phyloP scores from a whole-genome alignment of 805 yeast genomes.

The Ogataea siamensis region DNA sequence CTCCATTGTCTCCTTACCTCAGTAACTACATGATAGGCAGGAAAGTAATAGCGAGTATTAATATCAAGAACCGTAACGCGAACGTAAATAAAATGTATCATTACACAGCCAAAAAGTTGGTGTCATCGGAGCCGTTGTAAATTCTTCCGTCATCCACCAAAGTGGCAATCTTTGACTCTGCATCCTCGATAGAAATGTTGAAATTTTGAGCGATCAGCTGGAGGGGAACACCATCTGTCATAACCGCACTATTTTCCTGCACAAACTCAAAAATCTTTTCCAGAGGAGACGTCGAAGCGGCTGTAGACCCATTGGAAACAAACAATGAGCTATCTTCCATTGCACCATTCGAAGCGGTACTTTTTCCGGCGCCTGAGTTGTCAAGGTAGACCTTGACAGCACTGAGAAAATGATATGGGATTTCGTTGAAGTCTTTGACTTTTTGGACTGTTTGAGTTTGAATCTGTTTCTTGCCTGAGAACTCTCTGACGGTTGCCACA shows the following conservation, averaged over 20 bases:
- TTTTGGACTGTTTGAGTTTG: constrained; percentile 61
- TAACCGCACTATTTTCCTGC: constrained; percentile 48
- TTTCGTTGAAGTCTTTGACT: constrained; percentile 63
- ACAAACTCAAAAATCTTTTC: constrained; percentile 50
- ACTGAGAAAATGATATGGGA: constrained; percentile 63
- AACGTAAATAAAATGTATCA: constrained; percentile 2
- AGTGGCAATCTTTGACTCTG: constrained; percentile 46
- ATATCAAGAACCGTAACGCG: constrained; percentile 7
- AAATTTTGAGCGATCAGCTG: constrained; percentile 58
- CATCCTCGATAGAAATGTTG: constrained; percentile 48
- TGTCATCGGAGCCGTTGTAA: constrained; percentile 69
- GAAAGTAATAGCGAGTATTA: constrained; percentile 3
- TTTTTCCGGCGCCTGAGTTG: constrained; percentile 35
- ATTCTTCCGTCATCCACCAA: constrained; percentile 67
- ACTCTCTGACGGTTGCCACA: constrained; percentile 54
- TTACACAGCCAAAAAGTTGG: constrained; percentile 53
- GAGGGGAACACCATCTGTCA: constrained; percentile 77
- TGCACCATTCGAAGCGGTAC: constrained; percentile 26
- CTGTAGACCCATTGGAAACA: constrained; percentile 40
- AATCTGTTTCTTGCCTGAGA: constrained; percentile 60
- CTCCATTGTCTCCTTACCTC: constrained; percentile 10
- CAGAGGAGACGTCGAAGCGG: constrained; percentile 28
- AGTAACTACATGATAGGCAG: neutral
- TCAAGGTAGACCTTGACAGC: constrained; percentile 58
- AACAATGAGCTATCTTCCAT: constrained; percentile 37